Conservation (phyloP, 345 rosid species). For the Balakata baccata region DNA sequence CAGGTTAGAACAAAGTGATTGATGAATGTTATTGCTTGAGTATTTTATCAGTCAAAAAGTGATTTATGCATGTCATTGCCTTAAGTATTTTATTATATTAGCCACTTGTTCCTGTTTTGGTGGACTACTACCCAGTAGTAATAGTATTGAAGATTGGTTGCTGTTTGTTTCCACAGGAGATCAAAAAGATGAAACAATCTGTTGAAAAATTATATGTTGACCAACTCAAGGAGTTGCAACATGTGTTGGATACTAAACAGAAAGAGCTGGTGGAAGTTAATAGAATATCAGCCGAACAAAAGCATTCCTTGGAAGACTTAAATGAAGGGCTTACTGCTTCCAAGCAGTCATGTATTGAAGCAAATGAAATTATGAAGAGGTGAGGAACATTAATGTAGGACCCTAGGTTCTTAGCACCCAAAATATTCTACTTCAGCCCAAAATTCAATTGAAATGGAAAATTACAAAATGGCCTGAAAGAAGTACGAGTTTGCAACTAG, state of each 20-base stretch:
- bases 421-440: neutral
- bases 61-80: too few relatives aligned
- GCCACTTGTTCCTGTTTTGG: slow-evolving; percentile 11
- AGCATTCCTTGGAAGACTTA: slow-evolving; percentile 72
- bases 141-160: neutral
- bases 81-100: neutral
- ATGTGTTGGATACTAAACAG: slow-evolving; percentile 47
- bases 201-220: slow-evolving; percentile 45
- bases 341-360: slow-evolving; percentile 76
- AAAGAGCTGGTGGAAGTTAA: slow-evolving; percentile 55
- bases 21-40: neutral
- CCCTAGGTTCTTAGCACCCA: neutral
- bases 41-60: neutral
- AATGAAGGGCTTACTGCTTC: slow-evolving; percentile 76
- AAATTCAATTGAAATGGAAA: neutral
- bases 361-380: slow-evolving; percentile 82
- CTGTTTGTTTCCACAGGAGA: slow-evolving; percentile 53
- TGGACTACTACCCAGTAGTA: neutral
- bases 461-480: neutral
- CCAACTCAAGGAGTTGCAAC: slow-evolving; percentile 53
- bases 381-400: slow-evolving; percentile 17
- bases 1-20: neutral
- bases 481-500: neutral
- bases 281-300: slow-evolving; percentile 69
- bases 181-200: slow-evolving; percentile 60